Evolutionary conservation across 2,329 filamentous ascomycete species (phyloP).

Genomic region (Cadophora luteo-olivacea): DNA sequence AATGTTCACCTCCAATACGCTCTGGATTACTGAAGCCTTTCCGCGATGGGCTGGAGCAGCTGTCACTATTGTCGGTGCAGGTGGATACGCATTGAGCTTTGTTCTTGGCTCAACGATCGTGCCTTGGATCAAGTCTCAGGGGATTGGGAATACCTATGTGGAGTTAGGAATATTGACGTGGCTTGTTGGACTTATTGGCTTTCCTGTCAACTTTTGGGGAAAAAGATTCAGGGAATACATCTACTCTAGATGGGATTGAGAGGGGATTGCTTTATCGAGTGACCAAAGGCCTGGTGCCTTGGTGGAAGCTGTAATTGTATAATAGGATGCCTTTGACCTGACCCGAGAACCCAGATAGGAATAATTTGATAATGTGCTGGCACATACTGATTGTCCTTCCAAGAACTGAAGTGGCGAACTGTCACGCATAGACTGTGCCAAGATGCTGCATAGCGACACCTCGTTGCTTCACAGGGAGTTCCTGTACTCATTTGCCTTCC

Average conservation of each 20-base stretch:
- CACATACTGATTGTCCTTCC: neutral
- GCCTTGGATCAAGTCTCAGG: slow-evolving; percentile 29
- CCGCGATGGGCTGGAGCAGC: slow-evolving; percentile 31
- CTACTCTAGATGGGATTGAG: slow-evolving; percentile 15
- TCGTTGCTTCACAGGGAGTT: neutral
- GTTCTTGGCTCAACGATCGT: slow-evolving; percentile 26
- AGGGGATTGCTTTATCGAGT: neutral
- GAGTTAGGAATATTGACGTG: slow-evolving; percentile 26
- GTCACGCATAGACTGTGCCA: neutral
- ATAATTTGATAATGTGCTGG: neutral
- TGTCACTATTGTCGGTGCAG: slow-evolving; percentile 27
- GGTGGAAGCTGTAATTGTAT: neutral
- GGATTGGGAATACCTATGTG: slow-evolving; percentile 22
- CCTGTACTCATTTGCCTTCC: too few relatives aligned
- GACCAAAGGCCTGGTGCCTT: slow-evolving; percentile 1
- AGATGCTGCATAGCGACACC: neutral
- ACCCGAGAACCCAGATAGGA: neutral
- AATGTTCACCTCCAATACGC: slow-evolving; percentile 25
- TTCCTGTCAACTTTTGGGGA: slow-evolving; percentile 33
- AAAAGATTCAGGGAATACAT: slow-evolving; percentile 23
- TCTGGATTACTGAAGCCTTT: slow-evolving; percentile 35
- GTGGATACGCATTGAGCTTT: slow-evolving; percentile 32
- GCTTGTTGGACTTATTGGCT: slow-evolving; percentile 23
- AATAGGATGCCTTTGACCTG: neutral
- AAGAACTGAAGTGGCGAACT: neutral